Base-by-base conservation (phyloP, 129 eudicot genomes). In the Centella asiatica region DNA sequence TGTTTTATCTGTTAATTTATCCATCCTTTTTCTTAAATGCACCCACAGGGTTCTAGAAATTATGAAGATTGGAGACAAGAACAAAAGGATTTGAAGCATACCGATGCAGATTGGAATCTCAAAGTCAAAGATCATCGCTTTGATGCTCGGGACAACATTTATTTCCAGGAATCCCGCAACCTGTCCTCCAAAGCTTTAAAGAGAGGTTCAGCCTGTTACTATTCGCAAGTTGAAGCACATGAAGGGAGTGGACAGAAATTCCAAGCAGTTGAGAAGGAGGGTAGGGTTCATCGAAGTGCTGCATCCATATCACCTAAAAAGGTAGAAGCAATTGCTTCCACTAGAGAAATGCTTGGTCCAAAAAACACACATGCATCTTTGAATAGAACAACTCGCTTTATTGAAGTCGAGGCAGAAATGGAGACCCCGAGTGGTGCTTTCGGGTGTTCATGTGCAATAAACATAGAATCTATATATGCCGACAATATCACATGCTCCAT, bases 401-500 rank as follows among this genome's bases (percentile, higher is more conserved):
- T 55, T 68, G 56, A 69, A 45, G 49, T 63, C 72, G 50, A 76
- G 28, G 20, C 60, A 67, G 69, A 57, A 69, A 61, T 66, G 70
- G 69, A 44, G 66, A 74, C 75, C 63, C 40, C 18, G 63, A 68
- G 60, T 74, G 81, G 78, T 57, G 66, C 68, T 59, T 66, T 66
- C 57, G 74, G 82, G 64, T 72, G 32, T 74, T 81, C 78, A 18
- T 49, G 50, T 69, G 60, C 59, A 13, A 49, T 67, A 69, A 61
- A 67, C 65, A 65, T 74, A 65, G 71, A 70, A 74, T 53, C 66
- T 20, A 62, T 57, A 66, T 71, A 71, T 68, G 76, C 72, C 55
- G 81, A 81, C 60, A 76, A 79, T 66, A 74, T 65, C 50, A 36
- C 70, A 37, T 76, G 83, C 59, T 86, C 95, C 5, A 83, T 84